Evolutionary conservation across 2,329 filamentous ascomycete genomes (phyloP).

Genomic region (Nemania sp.): DNA sequence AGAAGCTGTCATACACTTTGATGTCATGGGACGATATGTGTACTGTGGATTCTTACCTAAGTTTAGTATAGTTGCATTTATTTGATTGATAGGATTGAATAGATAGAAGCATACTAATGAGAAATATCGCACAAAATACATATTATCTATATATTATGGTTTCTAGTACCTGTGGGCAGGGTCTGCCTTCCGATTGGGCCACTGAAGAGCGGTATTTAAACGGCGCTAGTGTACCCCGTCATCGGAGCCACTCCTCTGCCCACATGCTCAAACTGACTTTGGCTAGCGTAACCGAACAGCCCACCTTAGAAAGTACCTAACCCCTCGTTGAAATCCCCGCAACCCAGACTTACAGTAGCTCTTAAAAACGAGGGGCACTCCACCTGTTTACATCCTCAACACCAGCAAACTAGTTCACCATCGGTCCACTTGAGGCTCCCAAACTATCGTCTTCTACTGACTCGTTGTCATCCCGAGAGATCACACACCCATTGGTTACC

Average conservation of each 20-base stretch:
- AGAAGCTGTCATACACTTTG: background rate
- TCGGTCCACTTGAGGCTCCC: constrained; percentile 36
- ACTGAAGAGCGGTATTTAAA: constrained; percentile 34
- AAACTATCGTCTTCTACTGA: constrained; percentile 8
- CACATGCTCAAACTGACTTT: constrained; percentile 6
- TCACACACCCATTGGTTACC: constrained; percentile 4
- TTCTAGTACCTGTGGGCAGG: constrained; percentile 28
- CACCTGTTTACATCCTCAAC: constrained; percentile 33
- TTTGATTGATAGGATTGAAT: background rate
- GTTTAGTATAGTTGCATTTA: constrained; percentile 4
- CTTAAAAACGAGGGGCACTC: constrained; percentile 40
- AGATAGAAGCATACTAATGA: background rate
- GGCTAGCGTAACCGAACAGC: constrained; percentile 6
- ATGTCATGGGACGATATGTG: constrained; percentile 7
- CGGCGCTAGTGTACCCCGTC: constrained; percentile 16
- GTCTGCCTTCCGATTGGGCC: constrained; percentile 23
- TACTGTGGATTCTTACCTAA: background rate
- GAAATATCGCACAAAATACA: background rate
- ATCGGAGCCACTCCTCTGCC: constrained; percentile 16
- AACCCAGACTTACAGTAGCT: constrained; percentile 22
- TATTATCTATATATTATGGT: background rate
- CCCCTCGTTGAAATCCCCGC: constrained; percentile 35
- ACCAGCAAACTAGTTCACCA: constrained; percentile 34
- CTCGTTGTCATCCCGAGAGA: constrained; percentile 15
- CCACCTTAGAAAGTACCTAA: constrained; percentile 19